Evolutionary conservation across 352 stramenopile species (phyloP), one percentile per base, ranked within the genome.

Genomic region (Pythium chondricola): DNA sequence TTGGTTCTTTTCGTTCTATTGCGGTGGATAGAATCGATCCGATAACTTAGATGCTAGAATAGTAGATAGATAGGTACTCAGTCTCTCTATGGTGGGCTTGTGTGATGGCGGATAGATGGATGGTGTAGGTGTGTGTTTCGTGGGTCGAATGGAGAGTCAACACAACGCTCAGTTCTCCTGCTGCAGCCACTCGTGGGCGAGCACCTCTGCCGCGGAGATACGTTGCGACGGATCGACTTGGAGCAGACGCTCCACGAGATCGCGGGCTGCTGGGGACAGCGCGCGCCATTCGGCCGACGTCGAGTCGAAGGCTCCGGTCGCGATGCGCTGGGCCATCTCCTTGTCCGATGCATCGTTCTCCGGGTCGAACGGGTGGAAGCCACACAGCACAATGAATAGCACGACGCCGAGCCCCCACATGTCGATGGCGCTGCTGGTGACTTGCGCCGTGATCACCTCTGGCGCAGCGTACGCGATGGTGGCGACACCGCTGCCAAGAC

Each of bases 331-430:
- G 22, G 43, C 50, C 7, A 72, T 27, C 7, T 54, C 46, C 10
- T 18, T 27, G 44, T 72, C 59, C 27, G 40, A 33, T 3, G 43
- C 39, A 20, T 63, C 48, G 47, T 68, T 67, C 11, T 57, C 43
- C 4, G 55, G 35, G 31, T 72, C 59, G 21, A 72, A 68, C 31
- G 63, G 63, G 33, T 72, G 63, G 49, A 57, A 64, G 2, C 63
- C 63, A 27, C 49, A 65, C 6, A 72, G 43, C 40, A 66, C 8
- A 32, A 68, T 62, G 47, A 55, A 72, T 26, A 72, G 50, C 22
- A 72, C 52, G 46, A 68, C 56, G 30, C 63, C 63, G 20, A 72
- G 43, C 2, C 54, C 59, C 63, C 63, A 72, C 43, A 69, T 53
- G 38, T 72, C 63, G 35, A 69, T 63, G 5, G 63, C 56, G 18